These are phyloP conservation scores for Jasminum sambac DNA, from an alignment of 257 asterid species.

Conservation along the genomic window DNA sequence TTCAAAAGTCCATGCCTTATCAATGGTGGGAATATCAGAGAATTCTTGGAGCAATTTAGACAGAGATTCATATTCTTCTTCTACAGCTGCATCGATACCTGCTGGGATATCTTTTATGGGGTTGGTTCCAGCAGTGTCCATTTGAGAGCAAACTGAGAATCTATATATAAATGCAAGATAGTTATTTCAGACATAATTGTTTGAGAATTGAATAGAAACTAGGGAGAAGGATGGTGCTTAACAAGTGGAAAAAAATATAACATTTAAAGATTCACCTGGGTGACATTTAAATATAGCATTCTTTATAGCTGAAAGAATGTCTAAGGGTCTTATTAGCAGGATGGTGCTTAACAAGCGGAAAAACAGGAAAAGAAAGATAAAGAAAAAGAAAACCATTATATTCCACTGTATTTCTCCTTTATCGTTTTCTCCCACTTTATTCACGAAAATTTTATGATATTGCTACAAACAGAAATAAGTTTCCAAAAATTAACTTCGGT, in stretches of 20 bases:
- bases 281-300: no score
- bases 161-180: constrained; percentile 14
- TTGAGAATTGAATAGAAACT: constrained; percentile 5
- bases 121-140: constrained; percentile 47
- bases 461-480: not conserved
- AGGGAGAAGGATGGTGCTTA: constrained; percentile 12
- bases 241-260: constrained; percentile 1
- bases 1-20: constrained; percentile 87
- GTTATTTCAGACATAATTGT: constrained; percentile 12
- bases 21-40: constrained; percentile 63
- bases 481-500: not conserved
- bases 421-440: not conserved
- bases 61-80: constrained; percentile 57
- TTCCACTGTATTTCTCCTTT: no score
- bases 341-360: constrained; percentile 15
- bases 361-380: not conserved
- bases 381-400: no score
- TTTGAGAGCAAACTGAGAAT: constrained; percentile 35
- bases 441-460: not conserved
- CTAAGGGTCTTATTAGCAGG: no score
- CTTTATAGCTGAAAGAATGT: no score
- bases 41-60: constrained; percentile 72
- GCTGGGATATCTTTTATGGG: constrained; percentile 33
- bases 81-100: constrained; percentile 41
- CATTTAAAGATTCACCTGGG: no score